These are phyloP conservation scores for Parachaetomium inaequale DNA, from an alignment of 495 filamentous ascomycete genomes.

Conservation along the genomic window DNA sequence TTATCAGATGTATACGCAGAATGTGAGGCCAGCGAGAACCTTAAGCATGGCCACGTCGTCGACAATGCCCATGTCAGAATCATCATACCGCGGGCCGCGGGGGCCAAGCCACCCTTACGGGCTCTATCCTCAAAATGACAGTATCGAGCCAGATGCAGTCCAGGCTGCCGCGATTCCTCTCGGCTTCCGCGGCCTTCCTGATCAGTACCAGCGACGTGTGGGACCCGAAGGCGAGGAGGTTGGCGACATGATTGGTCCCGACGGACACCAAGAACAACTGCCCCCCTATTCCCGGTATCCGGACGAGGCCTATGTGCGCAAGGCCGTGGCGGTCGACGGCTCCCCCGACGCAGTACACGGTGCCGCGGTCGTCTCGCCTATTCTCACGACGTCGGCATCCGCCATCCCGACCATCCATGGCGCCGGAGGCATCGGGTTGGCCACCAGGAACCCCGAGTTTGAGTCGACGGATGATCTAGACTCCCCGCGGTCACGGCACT, in stretches of 20 bases:
- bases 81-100: slow-evolving; percentile 56
- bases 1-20: slow-evolving; percentile 81
- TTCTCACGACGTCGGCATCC: neutral
- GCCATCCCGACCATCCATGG: slow-evolving; percentile 35
- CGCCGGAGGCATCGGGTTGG: slow-evolving; percentile 51
- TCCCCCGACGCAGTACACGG: neutral
- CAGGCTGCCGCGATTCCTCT: slow-evolving; percentile 52
- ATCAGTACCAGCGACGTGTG: slow-evolving; percentile 63
- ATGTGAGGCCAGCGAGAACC: slow-evolving; percentile 60
- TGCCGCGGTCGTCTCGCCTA: neutral
- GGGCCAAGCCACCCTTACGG: slow-evolving; percentile 81
- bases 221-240: slow-evolving; percentile 80
- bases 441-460: slow-evolving; percentile 54
- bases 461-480: slow-evolving; percentile 50
- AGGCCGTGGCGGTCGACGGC: slow-evolving; percentile 19
- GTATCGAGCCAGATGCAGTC: slow-evolving; percentile 23
- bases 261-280: slow-evolving; percentile 84
- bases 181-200: slow-evolving; percentile 66
- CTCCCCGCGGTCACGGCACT: slow-evolving; percentile 52
- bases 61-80: slow-evolving; percentile 51
- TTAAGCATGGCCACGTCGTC: slow-evolving; percentile 63
- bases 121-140: slow-evolving; percentile 73
- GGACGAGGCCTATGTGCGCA: slow-evolving; percentile 25
- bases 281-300: slow-evolving; percentile 69
- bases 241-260: slow-evolving; percentile 81